Conservation (phyloP, 2,329 filamentous ascomycete species). For the Cladosporium sp. region DNA sequence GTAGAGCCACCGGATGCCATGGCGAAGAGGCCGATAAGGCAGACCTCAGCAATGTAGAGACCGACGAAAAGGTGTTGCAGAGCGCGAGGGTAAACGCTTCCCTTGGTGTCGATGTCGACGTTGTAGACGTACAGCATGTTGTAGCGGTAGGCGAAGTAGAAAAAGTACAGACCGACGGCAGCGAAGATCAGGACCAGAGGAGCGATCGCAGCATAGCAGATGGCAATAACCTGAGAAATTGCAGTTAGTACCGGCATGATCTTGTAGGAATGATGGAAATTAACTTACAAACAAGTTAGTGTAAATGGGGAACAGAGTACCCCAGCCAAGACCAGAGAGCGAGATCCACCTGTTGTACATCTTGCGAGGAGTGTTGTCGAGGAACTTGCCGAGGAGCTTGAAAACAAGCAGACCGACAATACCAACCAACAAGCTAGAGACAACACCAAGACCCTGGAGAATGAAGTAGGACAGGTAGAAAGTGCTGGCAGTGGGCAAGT, state of each 20-base stretch:
- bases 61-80: slow-evolving; percentile 81
- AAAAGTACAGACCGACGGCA: slow-evolving; percentile 68
- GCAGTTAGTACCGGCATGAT: neutral
- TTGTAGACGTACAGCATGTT: slow-evolving; percentile 85
- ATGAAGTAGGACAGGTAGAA: slow-evolving; percentile 96
- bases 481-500: slow-evolving; percentile 75
- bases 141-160: slow-evolving; percentile 86
- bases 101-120: slow-evolving; percentile 77
- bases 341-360: slow-evolving; percentile 74
- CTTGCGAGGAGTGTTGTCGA: slow-evolving; percentile 73
- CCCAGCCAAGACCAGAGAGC: slow-evolving; percentile 73
- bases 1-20: slow-evolving; percentile 53
- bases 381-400: slow-evolving; percentile 66
- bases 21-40: slow-evolving; percentile 78
- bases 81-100: slow-evolving; percentile 79
- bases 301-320: slow-evolving; percentile 74
- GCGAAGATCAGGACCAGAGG: slow-evolving; percentile 81
- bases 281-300: slow-evolving; percentile 71
- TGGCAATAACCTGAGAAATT: slow-evolving; percentile 47
- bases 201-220: slow-evolving; percentile 82
- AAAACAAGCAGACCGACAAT: slow-evolving; percentile 68
- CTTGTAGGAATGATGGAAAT: slow-evolving; percentile 35
- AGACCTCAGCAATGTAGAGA: slow-evolving; percentile 75
- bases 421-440: slow-evolving; percentile 69
- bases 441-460: slow-evolving; percentile 79